Evolutionary conservation across 768 basidiomycete species (phyloP), one percentile per base, ranked within the genome.

Genomic region (Mycena amicta): DNA sequence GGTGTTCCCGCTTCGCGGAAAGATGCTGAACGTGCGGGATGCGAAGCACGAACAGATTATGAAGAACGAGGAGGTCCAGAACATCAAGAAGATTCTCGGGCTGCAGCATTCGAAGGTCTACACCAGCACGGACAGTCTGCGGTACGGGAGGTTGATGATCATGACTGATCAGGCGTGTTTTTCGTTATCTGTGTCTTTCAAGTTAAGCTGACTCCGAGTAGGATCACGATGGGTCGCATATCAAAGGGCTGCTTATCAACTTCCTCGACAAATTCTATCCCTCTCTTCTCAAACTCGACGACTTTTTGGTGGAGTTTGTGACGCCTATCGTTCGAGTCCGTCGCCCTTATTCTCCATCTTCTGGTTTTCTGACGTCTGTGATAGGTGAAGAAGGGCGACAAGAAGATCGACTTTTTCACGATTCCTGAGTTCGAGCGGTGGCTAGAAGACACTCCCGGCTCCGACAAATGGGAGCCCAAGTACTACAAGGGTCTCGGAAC

Each of bases 171-270:
- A 98, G 85, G 95, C 93, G 53, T 49, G 82, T 73, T 18, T 11
- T 8, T 40, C 37, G 28, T 39, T 45, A 25, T 16, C 16, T 30
- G 16, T 37, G 33, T 37, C n/a, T n/a, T n/a, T n/a, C n/a, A n/a
- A n/a, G n/a, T n/a, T n/a, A n/a, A n/a, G n/a, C n/a, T n/a, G n/a
- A n/a, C n/a, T n/a, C n/a, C n/a, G n/a, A 46, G 20, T 69, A 97
- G 94, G 97, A 99, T 85, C 94, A 98, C 75, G 97, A 99, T 74
- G 97, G 97, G 52, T 98, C 97, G n/a, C 97, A 99, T 75, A 99
- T 99, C 77, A 99, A 99, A 74, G 97, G 97, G n/a, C 84, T 98
- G 6, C 81, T 99, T 50, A 95, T 99, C 77, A 99, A 99, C 75
- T 98, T 95, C 72, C 77, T 99, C 59, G 97, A 98, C 68, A 90